These are phyloP conservation scores for Trichocladium antarcticum DNA, from an alignment of 495 filamentous ascomycete species.

Conservation along the genomic window DNA sequence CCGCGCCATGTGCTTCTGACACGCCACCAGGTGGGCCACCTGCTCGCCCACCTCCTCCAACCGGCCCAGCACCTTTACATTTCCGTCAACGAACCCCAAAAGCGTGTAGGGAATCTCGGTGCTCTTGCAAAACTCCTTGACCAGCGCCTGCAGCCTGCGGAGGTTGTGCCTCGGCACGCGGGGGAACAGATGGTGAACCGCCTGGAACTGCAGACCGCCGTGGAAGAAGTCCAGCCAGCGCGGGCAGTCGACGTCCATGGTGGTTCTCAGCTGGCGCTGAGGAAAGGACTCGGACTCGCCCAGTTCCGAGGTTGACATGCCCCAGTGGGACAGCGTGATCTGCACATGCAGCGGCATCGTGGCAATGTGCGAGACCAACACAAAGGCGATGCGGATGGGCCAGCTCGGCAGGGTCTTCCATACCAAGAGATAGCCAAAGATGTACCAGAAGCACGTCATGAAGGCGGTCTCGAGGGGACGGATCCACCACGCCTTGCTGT, in stretches of 20 bases:
- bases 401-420: conserved; percentile 55
- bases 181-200: conserved; percentile 86
- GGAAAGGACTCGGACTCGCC: conserved; percentile 82
- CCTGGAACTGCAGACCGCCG: conserved; percentile 94
- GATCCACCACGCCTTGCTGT: conserved; percentile 60
- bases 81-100: conserved; percentile 88
- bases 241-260: conserved; percentile 95
- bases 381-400: conserved; percentile 55
- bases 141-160: conserved; percentile 64
- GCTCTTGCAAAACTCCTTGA: conserved; percentile 81
- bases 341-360: conserved; percentile 84
- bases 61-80: conserved; percentile 71
- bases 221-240: conserved; percentile 95
- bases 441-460: conserved; percentile 90
- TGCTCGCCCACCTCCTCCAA: conserved; percentile 82
- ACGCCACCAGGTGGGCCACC: conserved; percentile 74
- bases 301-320: conserved; percentile 87
- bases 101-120: conserved; percentile 87
- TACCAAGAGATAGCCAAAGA: conserved; percentile 57
- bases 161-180: conserved; percentile 90
- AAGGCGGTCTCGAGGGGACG: conserved; percentile 79
- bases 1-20: conserved; percentile 48
- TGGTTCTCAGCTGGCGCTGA: conserved; percentile 92
- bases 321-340: conserved; percentile 93
- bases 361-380: conserved; percentile 78